Base-by-base conservation (phyloP, 2,329 filamentous ascomycete species). In the Proliferodiscus dingleyae region DNA sequence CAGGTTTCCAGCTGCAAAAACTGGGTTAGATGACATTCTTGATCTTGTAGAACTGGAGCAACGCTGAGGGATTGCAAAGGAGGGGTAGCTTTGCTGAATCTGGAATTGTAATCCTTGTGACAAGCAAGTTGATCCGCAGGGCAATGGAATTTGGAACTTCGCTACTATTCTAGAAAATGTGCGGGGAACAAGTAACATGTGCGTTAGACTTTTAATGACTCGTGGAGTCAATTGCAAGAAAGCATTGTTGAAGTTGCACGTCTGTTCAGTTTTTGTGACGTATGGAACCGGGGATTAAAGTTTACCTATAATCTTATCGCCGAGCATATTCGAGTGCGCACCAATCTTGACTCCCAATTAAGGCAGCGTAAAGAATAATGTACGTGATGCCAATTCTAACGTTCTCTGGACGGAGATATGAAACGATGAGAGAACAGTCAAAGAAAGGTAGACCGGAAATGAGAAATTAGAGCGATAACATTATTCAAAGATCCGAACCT, bases 1-100 rank as follows among this genome's bases (percentile, higher is more conserved):
- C 2, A 75, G 81, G 47, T 75, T 73, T 44, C 65, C 70, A 1
- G 74, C 64, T 9, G 72, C 69, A 65, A 83, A 82, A 47, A 76
- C 64, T 37, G 61, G 34, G 36, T 49, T 49, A 18, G 45, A 43
- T 32, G 46, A 45, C 50, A 53, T 56, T 37, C 37, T 44, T 43
- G 43, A 16, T 8, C 6, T 37, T 26, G 44, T 21, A 59, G 53
- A 1, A 66, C 66, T 3, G 61, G 51, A 28, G 47, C 41, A 37
- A 53, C 68, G 18, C 72, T 71, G 51, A 47, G 41, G n/a, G 36
- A 63, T 56, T 41, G 65, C 63, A 4, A 46, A 67, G 28, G 2
- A 61, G 61, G 45, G 68, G 68, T 11, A 52, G 66, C 46, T 61
- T 71, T 46, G 61, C 18, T 18, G 15, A 6, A 13, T 34, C 69